A percentile compares a stretch with the other conserved stretches of the same genome.
Evolutionary conservation across 345 rosid species (phyloP).

Genomic region (Clausena lansium): DNA sequence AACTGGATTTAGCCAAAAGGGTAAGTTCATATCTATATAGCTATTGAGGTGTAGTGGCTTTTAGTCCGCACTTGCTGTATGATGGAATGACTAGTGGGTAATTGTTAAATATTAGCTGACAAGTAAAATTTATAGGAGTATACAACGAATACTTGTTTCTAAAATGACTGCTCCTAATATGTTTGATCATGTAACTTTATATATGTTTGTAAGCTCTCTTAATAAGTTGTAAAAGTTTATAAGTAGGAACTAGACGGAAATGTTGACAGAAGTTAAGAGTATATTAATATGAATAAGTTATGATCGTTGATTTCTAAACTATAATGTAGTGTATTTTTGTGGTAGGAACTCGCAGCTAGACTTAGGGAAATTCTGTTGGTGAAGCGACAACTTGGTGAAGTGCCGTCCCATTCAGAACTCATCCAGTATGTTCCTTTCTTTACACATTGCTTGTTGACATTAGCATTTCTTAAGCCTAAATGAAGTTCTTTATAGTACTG

Average conservation of each 20-base stretch:
- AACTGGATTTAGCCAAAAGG: slow-evolving; percentile 59
- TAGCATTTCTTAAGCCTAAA: not conserved
- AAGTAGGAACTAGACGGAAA: too few species aligned
- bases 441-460: not conserved
- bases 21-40: slow-evolving; percentile 19
- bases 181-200: too few species aligned
- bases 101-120: not conserved
- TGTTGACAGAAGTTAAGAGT: too few species aligned
- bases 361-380: slow-evolving; percentile 51
- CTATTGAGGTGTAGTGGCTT: not conserved
- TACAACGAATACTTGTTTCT: not conserved
- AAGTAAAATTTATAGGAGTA: not conserved
- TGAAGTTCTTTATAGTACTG: not conserved
- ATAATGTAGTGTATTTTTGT: slow-evolving; percentile 6
- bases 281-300: too few species aligned
- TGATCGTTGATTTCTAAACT: not conserved
- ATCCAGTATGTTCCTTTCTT: slow-evolving; percentile 56
- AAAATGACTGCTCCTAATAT: too few species aligned
- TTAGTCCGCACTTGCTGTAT: too few species aligned
- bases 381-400: slow-evolving; percentile 64
- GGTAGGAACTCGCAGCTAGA: slow-evolving; percentile 67
- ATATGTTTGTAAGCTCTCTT: too few species aligned
- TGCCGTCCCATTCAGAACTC: slow-evolving; percentile 73
- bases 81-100: too few species aligned
- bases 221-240: too few species aligned